Evolutionary conservation across 805 yeast genomes (phyloP).

Genomic region (Maudiozyma turicensis): DNA sequence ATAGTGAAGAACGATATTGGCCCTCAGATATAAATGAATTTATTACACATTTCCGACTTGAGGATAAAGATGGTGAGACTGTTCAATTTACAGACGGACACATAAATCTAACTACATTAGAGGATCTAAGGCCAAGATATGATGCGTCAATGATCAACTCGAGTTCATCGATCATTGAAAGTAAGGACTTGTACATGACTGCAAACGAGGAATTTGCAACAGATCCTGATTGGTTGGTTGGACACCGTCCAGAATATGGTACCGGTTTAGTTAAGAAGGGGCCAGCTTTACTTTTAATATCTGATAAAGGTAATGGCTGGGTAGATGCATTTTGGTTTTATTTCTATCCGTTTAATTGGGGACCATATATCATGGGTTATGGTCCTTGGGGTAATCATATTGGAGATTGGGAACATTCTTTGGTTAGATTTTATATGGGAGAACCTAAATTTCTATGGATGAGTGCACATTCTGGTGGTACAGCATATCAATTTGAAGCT

Average conservation of each 20-base stretch:
- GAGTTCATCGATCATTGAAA: conserved; percentile 12
- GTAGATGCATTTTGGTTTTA: conserved; percentile 94
- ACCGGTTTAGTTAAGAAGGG: conserved; percentile 66
- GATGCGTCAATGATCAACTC: conserved; percentile 4
- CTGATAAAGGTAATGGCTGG: conserved; percentile 90
- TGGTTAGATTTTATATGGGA: conserved; percentile 78
- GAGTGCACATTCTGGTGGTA: conserved; percentile 97
- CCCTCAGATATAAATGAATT: conserved; percentile 73
- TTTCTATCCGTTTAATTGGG: conserved; percentile 85
- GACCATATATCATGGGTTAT: conserved; percentile 93
- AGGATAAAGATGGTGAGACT: conserved; percentile 37
- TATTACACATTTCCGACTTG: conserved; percentile 55
- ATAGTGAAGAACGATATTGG: conserved; percentile 78
- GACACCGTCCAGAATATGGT: conserved; percentile 58
- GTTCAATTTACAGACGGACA: conserved; percentile 7
- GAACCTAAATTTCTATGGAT: conserved; percentile 81
- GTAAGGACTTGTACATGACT: conserved; percentile 37
- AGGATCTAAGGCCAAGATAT: background rate
- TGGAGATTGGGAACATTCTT: conserved; percentile 96
- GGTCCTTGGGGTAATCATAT: conserved; percentile 96
- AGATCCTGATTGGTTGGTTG: conserved; percentile 85
- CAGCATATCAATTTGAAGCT: conserved; percentile 61
- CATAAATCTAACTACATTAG: conserved; percentile 2
- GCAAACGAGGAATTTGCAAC: conserved; percentile 58
- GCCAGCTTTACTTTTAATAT: conserved; percentile 71